Base-by-base conservation (phyloP, 2,329 filamentous ascomycete genomes). In the Cercospora nicotianae region DNA sequence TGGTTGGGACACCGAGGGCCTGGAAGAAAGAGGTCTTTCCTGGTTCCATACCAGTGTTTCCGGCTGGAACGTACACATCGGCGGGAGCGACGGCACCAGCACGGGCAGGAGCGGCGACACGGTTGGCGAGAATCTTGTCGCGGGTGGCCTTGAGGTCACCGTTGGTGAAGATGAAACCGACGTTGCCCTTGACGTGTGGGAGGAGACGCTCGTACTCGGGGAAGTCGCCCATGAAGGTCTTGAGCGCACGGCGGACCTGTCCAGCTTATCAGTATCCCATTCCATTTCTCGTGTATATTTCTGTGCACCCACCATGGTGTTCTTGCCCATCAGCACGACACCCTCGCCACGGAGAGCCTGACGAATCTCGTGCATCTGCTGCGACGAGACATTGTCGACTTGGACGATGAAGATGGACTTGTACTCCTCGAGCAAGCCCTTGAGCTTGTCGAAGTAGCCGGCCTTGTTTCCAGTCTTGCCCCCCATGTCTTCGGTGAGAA, bases 1-100 rank as follows among this genome's bases (percentile, higher is more conserved):
- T 99, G 89, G 95, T 99, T 82, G 95, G 95, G 82, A 99, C 93
- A 93, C 94, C 94, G 85, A 99, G 95, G 80, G 95, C 95, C 91
- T 99, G 95, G 94, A 99, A 99, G 93, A 99, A 99, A 82, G 95
- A 98, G 81, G 95, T 99, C 92, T 99, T 99, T 85, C 96, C 96
- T 82, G 95, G 96, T 85, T 99, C 95, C 95, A 99, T 99, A 87
- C 95, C 95, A 80, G 95, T 99, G 91, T 99, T 99, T 85, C 95
- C 95, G 77, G 94, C 95, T 76, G 95, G 95, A 76, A 99, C 83
- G 87, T 86, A 99, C 82, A 99, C 95, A 84, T 99, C 96, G 80
- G 81, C 84, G 76, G 96, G 95, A 76, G 95, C 96, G 78, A 99
- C 80, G 80, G 96, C 95, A 90, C 96, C 96, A 79, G 95, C 94